Evolutionary conservation across 1,284 basidiomycete genomes (phyloP).

Genomic region (Neolentinus lepideus): DNA sequence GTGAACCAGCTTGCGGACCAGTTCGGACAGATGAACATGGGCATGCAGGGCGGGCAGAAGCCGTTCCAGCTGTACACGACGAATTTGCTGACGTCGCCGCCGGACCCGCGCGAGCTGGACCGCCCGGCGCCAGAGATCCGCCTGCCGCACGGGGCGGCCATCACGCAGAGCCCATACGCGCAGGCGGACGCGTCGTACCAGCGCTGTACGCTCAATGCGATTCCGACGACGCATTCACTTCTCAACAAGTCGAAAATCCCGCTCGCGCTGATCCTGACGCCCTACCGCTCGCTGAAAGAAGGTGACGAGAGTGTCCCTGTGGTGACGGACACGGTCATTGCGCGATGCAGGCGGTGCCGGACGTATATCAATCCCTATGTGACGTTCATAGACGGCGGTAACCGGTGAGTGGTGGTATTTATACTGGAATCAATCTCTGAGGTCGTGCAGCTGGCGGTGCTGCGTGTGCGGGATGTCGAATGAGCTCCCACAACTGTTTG

Average conservation of each 20-base stretch:
- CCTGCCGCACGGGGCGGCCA: constrained; percentile 76
- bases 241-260: constrained; percentile 93
- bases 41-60: constrained; percentile 43
- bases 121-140: constrained; percentile 84
- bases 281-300: constrained; percentile 79
- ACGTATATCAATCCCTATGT: constrained; percentile 99
- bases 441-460: constrained; percentile 78
- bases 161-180: constrained; percentile 75
- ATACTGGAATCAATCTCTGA: background rate
- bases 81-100: constrained; percentile 85
- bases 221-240: constrained; percentile 90
- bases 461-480: constrained; percentile 99
- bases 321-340: constrained; percentile 92
- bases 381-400: constrained; percentile 97
- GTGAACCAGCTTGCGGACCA: constrained; percentile 75
- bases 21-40: constrained; percentile 84
- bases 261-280: constrained; percentile 85
- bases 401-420: constrained; percentile 50
- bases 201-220: constrained; percentile 86
- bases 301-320: constrained; percentile 81
- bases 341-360: constrained; percentile 93
- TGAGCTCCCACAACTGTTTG: constrained; percentile 97
- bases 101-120: constrained; percentile 81
- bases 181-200: constrained; percentile 93
- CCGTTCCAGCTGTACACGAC: constrained; percentile 73